Base-by-base conservation (phyloP, 768 basidiomycete species). In the Suillus spraguei region DNA sequence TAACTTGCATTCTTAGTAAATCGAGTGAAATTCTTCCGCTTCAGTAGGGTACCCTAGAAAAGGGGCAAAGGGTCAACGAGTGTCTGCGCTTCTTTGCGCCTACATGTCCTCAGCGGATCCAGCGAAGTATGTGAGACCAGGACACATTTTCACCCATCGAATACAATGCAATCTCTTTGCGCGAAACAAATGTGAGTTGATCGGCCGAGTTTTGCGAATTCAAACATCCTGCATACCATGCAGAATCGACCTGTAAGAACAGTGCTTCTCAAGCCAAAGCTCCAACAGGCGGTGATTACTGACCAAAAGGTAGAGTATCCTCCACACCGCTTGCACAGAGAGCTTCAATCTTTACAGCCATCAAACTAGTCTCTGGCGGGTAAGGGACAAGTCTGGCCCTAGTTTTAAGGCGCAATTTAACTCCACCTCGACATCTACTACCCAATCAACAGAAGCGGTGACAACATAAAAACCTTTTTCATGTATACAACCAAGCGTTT, bases 361-460 rank as follows among this genome's bases (percentile, higher is more conserved):
- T 91, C 0, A 90, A 91, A 61, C 87, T 90, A 54, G 72, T 79
- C 28, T 28, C 28, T 28, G 28, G 28, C 28, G 28, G 28, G 28
- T 4, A 28, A 28, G n/a, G n/a, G n/a, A n/a, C n/a, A n/a, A n/a
- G n/a, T n/a, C n/a, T n/a, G n/a, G n/a, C n/a, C n/a, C n/a, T n/a
- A n/a, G n/a, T n/a, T n/a, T n/a, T n/a, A n/a, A n/a, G n/a, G 6
- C 14, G 13, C 4, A 22, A 13, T 10, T 13, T 53, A 28, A 59
- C 9, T 33, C 7, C 38, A 5, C 24, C 17, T 55, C 3, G 49
- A 44, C 14, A 60, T 10, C n/a, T 16, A 60, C 75, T 38, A 62
- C 86, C 89, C 92, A 78, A 69, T 95, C 92, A 3, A 92, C 92
- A 7, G 88, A 85, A 41, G 92, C 93, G n/a, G 93, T 94, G 14